These are phyloP conservation scores for Blepharisma undulans DNA, from an alignment of 169 alveolate species.

Conservation along the genomic window DNA sequence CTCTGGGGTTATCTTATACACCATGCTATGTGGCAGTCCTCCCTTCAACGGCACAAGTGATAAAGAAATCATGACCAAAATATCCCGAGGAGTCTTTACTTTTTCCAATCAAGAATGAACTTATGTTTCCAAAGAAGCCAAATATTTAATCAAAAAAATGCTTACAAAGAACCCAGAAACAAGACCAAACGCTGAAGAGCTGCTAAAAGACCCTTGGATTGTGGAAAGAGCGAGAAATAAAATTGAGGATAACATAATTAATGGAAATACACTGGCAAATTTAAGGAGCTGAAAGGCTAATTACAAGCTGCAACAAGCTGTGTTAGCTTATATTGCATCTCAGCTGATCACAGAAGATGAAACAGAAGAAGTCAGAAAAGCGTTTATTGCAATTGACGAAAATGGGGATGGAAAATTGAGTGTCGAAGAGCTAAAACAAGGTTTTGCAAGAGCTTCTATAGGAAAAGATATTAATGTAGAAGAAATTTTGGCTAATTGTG, in stretches of 20 bases:
- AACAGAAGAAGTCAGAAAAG: conserved; percentile 50
- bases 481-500: conserved; percentile 73
- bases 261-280: neutral
- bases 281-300: neutral
- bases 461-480: conserved; percentile 68
- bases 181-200: conserved; percentile 1
- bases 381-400: conserved; percentile 62
- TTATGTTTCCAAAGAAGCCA: conserved; percentile 77
- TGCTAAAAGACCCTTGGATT: neutral
- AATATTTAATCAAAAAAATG: conserved; percentile 64
- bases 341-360: conserved; percentile 56
- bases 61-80: conserved; percentile 68
- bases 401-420: conserved; percentile 69
- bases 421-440: conserved; percentile 54
- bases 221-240: neutral
- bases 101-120: conserved; percentile 85
- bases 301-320: conserved; percentile 61
- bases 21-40: conserved; percentile 85
- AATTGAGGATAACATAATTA: neutral
- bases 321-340: conserved; percentile 58
- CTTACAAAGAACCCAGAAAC: neutral
- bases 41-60: conserved; percentile 84
- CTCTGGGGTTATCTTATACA: conserved; percentile 83
- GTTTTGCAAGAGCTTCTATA: conserved; percentile 50
- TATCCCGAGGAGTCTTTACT: conserved; percentile 67